These are phyloP conservation scores for Ilyonectria mors-panacis DNA, from an alignment of 2,329 filamentous ascomycete genomes.

Conservation along the genomic window DNA sequence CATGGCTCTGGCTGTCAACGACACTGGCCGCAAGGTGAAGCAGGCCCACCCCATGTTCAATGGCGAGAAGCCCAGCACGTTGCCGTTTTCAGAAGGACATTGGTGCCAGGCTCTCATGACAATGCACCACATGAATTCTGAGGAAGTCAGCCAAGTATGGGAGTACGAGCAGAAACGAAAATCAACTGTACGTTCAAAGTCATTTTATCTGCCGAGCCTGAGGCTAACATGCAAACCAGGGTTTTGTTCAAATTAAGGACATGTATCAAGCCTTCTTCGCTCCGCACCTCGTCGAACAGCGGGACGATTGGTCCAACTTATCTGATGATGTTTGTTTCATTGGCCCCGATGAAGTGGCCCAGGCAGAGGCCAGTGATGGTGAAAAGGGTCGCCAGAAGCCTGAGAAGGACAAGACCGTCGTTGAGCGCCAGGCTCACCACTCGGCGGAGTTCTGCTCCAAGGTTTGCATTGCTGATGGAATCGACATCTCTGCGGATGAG, in stretches of 20 bases:
- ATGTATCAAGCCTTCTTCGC: constrained; percentile 65
- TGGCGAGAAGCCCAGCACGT: constrained; percentile 67
- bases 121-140: constrained; percentile 69
- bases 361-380: constrained; percentile 51
- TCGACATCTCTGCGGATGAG: constrained; percentile 55
- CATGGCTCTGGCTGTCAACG: constrained; percentile 63
- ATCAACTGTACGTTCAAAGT: constrained; percentile 54
- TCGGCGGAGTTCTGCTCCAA: constrained; percentile 63
- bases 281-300: constrained; percentile 58
- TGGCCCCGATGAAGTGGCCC: constrained; percentile 55
- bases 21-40: constrained; percentile 60
- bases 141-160: constrained; percentile 68
- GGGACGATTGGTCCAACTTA: constrained; percentile 68
- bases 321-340: constrained; percentile 64
- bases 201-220: too few species aligned
- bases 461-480: constrained; percentile 62
- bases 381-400: constrained; percentile 55
- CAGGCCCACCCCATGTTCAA: constrained; percentile 69
- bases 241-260: constrained; percentile 62
- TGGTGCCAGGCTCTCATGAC: constrained; percentile 72
- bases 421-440: constrained; percentile 62
- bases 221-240: constrained; percentile 49
- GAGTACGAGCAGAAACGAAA: constrained; percentile 66
- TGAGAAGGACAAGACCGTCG: constrained; percentile 56
- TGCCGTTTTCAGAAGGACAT: constrained; percentile 63